Percentiles rank a stretch among this genome's conserved stretches.
Conservation (phyloP, 2,329 filamentous ascomycete genomes). For the Cercospora sp. region DNA sequence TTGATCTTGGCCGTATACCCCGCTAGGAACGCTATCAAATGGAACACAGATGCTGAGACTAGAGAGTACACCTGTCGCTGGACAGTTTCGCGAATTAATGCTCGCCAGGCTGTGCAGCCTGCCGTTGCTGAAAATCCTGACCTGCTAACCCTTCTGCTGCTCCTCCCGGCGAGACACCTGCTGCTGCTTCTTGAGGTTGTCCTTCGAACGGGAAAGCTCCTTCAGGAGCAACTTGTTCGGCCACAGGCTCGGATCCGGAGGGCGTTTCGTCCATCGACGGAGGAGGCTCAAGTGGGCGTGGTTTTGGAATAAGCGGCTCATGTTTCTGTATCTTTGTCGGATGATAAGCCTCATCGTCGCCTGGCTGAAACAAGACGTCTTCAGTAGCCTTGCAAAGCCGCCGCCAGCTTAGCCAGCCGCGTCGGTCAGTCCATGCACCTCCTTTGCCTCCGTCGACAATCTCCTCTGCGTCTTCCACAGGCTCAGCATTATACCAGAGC, state of each 20-base stretch:
- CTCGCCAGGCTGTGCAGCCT: not conserved
- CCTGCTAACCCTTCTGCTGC: not conserved
- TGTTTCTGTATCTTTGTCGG: conserved; percentile 7
- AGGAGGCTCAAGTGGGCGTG: not conserved
- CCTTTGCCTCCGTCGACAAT: conserved; percentile 22
- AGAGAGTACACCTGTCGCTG: not conserved
- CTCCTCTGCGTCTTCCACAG: conserved; percentile 27
- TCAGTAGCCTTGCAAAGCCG: conserved; percentile 29
- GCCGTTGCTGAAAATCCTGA: not conserved
- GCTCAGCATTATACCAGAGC: conserved; percentile 31
- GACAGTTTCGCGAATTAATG: not conserved
- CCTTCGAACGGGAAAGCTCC: not conserved
- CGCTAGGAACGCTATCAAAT: conserved; percentile 15
- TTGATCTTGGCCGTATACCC: not conserved
- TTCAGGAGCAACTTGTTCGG: not conserved
- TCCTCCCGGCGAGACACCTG: not conserved
- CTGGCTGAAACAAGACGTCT: conserved; percentile 23
- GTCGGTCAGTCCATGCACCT: conserved; percentile 35
- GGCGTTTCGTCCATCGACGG: not conserved
- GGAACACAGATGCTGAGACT: not conserved
- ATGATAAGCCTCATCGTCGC: conserved; percentile 24
- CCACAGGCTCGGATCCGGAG: not conserved
- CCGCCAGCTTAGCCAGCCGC: conserved; percentile 35
- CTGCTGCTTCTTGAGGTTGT: conserved; percentile 1
- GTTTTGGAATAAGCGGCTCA: not conserved